Evolutionary conservation across 2,329 filamentous ascomycete genomes (phyloP), one percentile per base, ranked within the genome.

Genomic region (Rutstroemia sp.): DNA sequence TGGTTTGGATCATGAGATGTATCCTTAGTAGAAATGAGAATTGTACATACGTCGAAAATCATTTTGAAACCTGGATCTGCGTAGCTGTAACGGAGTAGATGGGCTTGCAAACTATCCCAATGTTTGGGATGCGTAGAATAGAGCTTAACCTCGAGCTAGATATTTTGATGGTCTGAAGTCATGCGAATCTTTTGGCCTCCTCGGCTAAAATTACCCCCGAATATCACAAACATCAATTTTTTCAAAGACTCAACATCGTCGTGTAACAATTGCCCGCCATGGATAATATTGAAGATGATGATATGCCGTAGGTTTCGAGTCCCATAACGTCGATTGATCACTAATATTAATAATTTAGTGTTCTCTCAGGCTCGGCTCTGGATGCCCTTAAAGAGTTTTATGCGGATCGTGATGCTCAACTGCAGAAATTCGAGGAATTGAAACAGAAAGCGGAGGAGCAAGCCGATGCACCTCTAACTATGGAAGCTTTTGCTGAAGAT

Each of bases 401-500:
- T 67, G 74, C 77, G 48, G 89, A 92, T 70, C 82, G 84, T 61
- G 86, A 91, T 68, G 79, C 78, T 14, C 78, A 80, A 57, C 75
- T 78, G 57, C 80, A 84, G 65, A 78, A 81, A 51, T 89, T 92
- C 62, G 82, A 88, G 68, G 78, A 83, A 60, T 74, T 92, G 52
- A 84, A 84, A 70, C 73, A 75, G 10, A 75, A 77, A 38, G 82
- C 83, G 1, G 84, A 88, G 66, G 73, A 78, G 48, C 75, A 78
- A 14, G 76, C 77, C 59, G 44, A 56, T 50, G 39, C 53, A 25
- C 52, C 57, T 49, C 71, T 81, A 37, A 78, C 73, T 42, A 92
- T 92, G 81, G 82, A 87, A 30, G 75, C 79, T 1, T 94, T 92
- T 65, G 76, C 77, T 1, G 89, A 92, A 71, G 86, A 92, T 70